These are phyloP conservation scores for Porphyra umbilicalis DNA, from an alignment of 31 red algal genomes.

Conservation along the genomic window DNA sequence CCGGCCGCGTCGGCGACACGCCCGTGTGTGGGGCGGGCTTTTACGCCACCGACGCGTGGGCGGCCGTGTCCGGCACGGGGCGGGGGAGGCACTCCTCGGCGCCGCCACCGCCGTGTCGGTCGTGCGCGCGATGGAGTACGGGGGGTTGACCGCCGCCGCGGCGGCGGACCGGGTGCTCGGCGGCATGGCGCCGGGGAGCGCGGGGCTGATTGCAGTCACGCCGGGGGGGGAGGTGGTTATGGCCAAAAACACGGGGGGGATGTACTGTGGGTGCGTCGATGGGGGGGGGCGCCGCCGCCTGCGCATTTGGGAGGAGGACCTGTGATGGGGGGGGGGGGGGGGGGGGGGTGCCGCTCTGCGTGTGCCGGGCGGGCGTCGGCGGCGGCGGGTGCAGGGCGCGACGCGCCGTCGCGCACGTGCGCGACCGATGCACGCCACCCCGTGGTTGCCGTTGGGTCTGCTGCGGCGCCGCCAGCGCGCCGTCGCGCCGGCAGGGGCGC, in stretches of 20 bases:
- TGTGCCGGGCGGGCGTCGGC: too few species aligned
- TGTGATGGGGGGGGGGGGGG: not conserved
- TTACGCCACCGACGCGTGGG: constrained; percentile 58
- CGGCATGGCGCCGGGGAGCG: constrained; percentile 24
- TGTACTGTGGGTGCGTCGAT: constrained; percentile 58
- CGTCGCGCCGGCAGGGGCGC: too few species aligned
- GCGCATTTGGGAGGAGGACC: constrained; percentile 49
- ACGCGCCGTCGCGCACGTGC: too few species aligned
- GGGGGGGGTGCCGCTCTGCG: too few species aligned
- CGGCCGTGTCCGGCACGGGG: constrained; percentile 58
- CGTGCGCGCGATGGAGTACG: constrained; percentile 33
- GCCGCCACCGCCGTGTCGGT: constrained; percentile 31
- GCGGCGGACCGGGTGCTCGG: constrained; percentile 49
- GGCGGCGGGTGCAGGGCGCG: too few species aligned
- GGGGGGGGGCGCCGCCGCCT: constrained; percentile 31
- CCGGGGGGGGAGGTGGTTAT: constrained; percentile 46
- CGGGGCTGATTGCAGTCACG: constrained; percentile 51
- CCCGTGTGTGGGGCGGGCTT: constrained; percentile 78
- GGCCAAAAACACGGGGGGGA: constrained; percentile 46
- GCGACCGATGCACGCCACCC: too few species aligned
- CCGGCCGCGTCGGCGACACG: constrained; percentile 78
- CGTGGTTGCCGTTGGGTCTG: too few species aligned
- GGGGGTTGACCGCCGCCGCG: constrained; percentile 28
- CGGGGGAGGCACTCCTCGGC: constrained; percentile 67
- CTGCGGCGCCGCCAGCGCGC: too few species aligned